phyloP scores from a whole-genome alignment of 345 rosid genomes.

The Murraya paniculata region DNA sequence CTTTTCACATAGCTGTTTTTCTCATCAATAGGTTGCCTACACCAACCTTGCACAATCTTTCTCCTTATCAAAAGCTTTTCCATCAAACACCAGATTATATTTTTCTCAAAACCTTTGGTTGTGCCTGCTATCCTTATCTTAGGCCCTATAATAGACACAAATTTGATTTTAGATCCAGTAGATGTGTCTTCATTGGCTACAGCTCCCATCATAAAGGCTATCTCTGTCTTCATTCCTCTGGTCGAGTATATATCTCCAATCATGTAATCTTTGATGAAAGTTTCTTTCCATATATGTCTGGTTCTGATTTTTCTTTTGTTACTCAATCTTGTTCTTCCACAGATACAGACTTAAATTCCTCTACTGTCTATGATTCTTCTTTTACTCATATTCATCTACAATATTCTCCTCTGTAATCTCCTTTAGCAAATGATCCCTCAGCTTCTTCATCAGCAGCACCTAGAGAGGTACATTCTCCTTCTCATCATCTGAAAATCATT shows the following conservation, averaged over 20 bases:
- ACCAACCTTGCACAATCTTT: too few relatives aligned
- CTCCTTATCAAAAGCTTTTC: background rate
- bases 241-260: background rate
- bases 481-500: too few relatives aligned
- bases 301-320: too few relatives aligned
- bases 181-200: background rate
- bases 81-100: background rate
- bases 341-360: too few relatives aligned
- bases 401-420: too few relatives aligned
- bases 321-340: too few relatives aligned
- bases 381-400: too few relatives aligned
- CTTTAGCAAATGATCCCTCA: accelerated
- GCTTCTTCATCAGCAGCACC: too few relatives aligned
- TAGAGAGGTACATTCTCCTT: too few relatives aligned
- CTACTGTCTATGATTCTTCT: accelerated
- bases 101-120: too few relatives aligned
- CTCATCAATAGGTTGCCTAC: background rate
- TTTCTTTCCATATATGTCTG: too few relatives aligned
- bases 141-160: background rate
- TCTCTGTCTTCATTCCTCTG: background rate
- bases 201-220: background rate
- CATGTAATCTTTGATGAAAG: background rate
- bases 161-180: too few relatives aligned
- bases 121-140: background rate
- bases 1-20: background rate